phyloP scores from a whole-genome alignment of 306 rosid species.

The Pyrus communis region DNA sequence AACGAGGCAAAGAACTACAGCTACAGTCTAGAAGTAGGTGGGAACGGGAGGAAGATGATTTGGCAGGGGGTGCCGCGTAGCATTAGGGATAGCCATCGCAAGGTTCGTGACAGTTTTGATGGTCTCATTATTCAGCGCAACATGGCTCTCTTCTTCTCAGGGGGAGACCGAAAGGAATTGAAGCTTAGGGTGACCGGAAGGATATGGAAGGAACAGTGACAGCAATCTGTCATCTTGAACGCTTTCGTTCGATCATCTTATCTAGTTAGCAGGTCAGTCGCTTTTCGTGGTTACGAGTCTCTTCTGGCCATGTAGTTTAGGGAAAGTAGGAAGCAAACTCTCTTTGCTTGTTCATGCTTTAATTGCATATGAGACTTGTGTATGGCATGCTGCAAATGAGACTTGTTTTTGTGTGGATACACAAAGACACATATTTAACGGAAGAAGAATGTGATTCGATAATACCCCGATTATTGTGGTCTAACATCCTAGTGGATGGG shows the following conservation, averaged over 20 bases:
- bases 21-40: slow-evolving; percentile 92
- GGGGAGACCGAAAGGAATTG: slow-evolving; percentile 72
- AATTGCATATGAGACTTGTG: slow-evolving; percentile 22
- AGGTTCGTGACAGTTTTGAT: slow-evolving; percentile 83
- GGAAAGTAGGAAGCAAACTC: slow-evolving; percentile 55
- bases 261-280: slow-evolving; percentile 28
- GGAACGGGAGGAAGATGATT: slow-evolving; percentile 83
- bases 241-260: slow-evolving; percentile 6
- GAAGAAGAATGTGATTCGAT: too few relatives aligned
- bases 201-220: slow-evolving; percentile 83
- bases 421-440: too few relatives aligned
- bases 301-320: slow-evolving; percentile 41
- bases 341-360: slow-evolving; percentile 62
- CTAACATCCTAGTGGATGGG: too few relatives aligned
- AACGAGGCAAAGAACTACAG: slow-evolving; percentile 79
- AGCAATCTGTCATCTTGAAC: slow-evolving; percentile 4
- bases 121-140: slow-evolving; percentile 85
- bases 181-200: slow-evolving; percentile 85
- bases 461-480: too few relatives aligned
- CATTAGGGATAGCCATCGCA: slow-evolving; percentile 77
- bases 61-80: slow-evolving; percentile 95
- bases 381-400: neutral
- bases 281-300: slow-evolving; percentile 9
- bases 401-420: too few relatives aligned
- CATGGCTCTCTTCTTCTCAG: slow-evolving; percentile 86